Conservation (phyloP, 306 rosid species). For the Carpinus viminea region DNA sequence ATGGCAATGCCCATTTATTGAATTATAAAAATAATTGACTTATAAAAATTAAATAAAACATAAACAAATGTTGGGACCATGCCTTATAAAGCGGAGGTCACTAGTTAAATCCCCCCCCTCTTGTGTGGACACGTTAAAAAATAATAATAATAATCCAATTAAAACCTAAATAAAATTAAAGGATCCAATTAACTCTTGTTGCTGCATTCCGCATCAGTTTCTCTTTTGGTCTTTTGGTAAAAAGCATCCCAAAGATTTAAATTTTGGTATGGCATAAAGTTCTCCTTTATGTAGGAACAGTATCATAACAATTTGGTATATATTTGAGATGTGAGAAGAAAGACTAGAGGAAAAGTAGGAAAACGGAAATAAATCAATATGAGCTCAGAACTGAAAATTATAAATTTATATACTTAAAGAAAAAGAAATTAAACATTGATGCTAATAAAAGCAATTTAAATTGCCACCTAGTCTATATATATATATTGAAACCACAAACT, state of each 20-base stretch:
- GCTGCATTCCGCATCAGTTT: too few species aligned
- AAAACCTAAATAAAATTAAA: too few species aligned
- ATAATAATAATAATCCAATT: too few species aligned
- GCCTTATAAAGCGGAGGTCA: too few species aligned
- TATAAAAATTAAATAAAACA: too few species aligned
- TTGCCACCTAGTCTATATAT: not conserved
- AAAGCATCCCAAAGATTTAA: not conserved
- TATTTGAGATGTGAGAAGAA: not conserved
- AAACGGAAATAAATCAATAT: not conserved
- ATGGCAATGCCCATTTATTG: too few species aligned
- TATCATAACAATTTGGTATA: not conserved
- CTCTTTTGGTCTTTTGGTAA: not conserved
- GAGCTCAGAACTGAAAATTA: not conserved
- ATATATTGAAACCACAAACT: too few species aligned
- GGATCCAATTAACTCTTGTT: too few species aligned
- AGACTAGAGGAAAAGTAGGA: not conserved
- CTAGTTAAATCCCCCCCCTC: too few species aligned
- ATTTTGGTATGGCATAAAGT: not conserved
- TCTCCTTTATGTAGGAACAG: not conserved
- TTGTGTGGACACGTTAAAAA: too few species aligned
- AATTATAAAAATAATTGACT: too few species aligned
- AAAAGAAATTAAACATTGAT: not conserved
- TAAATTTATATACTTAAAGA: not conserved
- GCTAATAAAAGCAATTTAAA: not conserved
- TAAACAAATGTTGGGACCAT: too few species aligned